These are phyloP conservation scores for Metschnikowia baotianmanensis DNA, from an alignment of 805 yeast genomes.

Conservation along the genomic window DNA sequence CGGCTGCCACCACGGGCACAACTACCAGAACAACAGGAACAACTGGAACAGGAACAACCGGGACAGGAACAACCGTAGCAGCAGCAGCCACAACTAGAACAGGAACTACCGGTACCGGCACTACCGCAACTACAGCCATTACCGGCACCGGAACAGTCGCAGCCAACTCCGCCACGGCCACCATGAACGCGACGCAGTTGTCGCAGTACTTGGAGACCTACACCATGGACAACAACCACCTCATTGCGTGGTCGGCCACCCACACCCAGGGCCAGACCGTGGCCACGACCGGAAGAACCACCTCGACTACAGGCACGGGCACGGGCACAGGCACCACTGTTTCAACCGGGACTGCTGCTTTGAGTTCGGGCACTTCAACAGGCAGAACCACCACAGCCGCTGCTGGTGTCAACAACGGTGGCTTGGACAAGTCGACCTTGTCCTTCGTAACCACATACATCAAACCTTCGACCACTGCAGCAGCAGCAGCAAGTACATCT, in stretches of 20 bases:
- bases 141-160: slow-evolving; percentile 15
- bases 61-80: slow-evolving; percentile 15
- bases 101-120: too few relatives aligned
- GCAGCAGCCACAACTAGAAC: slow-evolving; percentile 16
- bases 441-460: slow-evolving; percentile 35
- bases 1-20: slow-evolving; percentile 13
- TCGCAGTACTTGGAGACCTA: slow-evolving; percentile 12
- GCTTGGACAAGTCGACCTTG: slow-evolving; percentile 9
- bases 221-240: slow-evolving; percentile 19
- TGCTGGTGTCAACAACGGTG: slow-evolving; percentile 14
- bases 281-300: slow-evolving; percentile 12
- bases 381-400: background rate
- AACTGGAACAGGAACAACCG: slow-evolving; percentile 10
- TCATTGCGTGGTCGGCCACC: slow-evolving; percentile 19
- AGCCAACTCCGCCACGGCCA: slow-evolving; percentile 9
- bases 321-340: background rate
- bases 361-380: background rate
- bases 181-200: slow-evolving; percentile 18
- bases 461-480: slow-evolving; percentile 21
- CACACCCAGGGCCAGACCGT: slow-evolving; percentile 13
- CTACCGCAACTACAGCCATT: slow-evolving; percentile 1
- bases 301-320: background rate
- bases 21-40: slow-evolving; percentile 10
- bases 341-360: background rate
- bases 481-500: background rate